Conservation (phyloP, 164 flowering plant species). For the Euptelea pleiosperma region DNA sequence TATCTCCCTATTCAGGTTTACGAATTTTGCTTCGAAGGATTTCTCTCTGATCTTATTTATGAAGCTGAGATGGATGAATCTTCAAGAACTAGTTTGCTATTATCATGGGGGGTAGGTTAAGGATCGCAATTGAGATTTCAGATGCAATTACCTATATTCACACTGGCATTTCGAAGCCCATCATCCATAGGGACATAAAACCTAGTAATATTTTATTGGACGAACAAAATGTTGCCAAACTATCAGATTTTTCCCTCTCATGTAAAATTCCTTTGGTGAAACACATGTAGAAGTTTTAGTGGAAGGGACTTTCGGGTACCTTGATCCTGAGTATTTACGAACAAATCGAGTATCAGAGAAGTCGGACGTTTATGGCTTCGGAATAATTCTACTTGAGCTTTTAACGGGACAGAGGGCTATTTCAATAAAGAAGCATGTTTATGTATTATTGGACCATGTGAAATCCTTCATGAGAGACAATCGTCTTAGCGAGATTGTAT, state of each 20-base stretch:
- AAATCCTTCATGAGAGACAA: too few relatives aligned
- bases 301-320: neutral
- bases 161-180: neutral
- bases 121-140: constrained; percentile 4
- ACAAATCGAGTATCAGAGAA: too few relatives aligned
- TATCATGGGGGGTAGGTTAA: constrained; percentile 3
- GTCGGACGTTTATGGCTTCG: neutral
- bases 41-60: neutral
- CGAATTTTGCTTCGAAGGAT: neutral
- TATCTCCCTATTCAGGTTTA: neutral
- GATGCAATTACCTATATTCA: constrained; percentile 1
- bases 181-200: constrained; percentile 1
- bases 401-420: neutral
- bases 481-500: too few relatives aligned
- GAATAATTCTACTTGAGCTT: neutral
- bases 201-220: neutral
- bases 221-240: neutral
- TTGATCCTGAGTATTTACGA: neutral
- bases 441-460: too few relatives aligned
- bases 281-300: neutral
- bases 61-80: too few relatives aligned
- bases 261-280: neutral
- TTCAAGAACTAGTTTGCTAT: neutral
- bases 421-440: too few relatives aligned
- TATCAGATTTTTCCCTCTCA: neutral